Evolutionary conservation across 2,329 filamentous ascomycete species (phyloP), one percentile per base, ranked within the genome.

Genomic region (Drechmeria coniospora): DNA sequence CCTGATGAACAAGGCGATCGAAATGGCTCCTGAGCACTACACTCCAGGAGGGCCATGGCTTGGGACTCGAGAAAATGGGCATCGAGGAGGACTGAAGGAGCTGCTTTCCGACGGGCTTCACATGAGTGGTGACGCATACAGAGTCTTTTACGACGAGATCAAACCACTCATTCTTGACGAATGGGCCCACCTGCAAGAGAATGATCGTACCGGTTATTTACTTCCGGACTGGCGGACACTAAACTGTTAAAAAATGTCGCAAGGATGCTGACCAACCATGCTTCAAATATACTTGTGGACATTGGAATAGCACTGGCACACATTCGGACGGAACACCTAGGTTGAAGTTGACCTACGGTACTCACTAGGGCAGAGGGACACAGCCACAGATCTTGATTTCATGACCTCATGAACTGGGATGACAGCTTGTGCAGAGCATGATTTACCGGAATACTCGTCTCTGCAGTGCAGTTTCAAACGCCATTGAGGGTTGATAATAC

Each of bases 1-100:
- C 0, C 65, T 94, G 41, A 81, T 92, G 74, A 61, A 69, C 30
- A 62, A 68, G 65, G 86, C 50, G 57, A 69, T 51, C 48, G 64
- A 48, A 47, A 69, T 53, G 53, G 68, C 51, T 46, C 69, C 47
- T 39, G 54, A 63, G 26, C 77, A 74, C 44, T 63, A 73, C 29
- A 56, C 68, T 24, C 53, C 51, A 25, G 57, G 51, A 5, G 57
- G 57, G 6, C 54, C 57, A 11, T 50, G 53, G 41, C 56, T 71
- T 18, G 67, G 68, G 2, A 61, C 65, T 15, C 57, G 54, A 2
- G 54, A 58, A 36, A 56, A 58, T 31, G 63, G 65, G 15, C 53
- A 60, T 38, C 53, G 56, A 26, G 67, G 67, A 12, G 61, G 61
- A 18, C 48, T 74, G 22, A 55, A 63, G 32, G 40, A 52, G 21